Evolutionary conservation across 2,329 filamentous ascomycete species (phyloP).

Genomic region (Colletotrichum agaves): DNA sequence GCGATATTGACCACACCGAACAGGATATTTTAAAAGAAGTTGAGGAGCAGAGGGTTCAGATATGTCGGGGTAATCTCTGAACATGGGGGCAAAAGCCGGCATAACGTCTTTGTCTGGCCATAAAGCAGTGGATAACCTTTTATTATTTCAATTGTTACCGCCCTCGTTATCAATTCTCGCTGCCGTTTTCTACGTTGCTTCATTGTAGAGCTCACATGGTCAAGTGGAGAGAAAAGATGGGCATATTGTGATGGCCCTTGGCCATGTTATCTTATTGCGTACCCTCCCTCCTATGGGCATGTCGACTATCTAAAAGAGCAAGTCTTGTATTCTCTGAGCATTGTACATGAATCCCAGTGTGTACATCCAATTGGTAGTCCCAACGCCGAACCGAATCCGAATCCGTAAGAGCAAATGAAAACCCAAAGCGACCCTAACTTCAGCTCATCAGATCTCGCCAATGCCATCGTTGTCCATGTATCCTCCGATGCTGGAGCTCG

Average conservation of each 20-base stretch:
- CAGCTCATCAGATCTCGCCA: constrained; percentile 46
- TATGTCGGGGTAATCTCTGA: constrained; percentile 22
- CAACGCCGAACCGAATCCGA: constrained; percentile 22
- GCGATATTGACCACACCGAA: constrained; percentile 18
- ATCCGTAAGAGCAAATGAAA: constrained; percentile 3
- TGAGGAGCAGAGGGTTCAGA: constrained; percentile 7
- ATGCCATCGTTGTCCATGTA: constrained; percentile 47
- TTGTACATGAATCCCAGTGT: constrained; percentile 22
- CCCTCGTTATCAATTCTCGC: too few species aligned
- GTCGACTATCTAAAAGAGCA: constrained; percentile 21
- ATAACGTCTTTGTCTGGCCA: background rate
- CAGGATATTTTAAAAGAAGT: constrained; percentile 4
- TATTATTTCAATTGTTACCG: too few species aligned
- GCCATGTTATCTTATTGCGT: constrained; percentile 28
- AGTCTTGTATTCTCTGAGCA: constrained; percentile 8
- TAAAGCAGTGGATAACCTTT: too few species aligned
- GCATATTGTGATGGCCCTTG: constrained; percentile 16
- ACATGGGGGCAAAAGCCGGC: constrained; percentile 11
- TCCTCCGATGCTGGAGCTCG: constrained; percentile 1
- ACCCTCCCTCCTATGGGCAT: constrained; percentile 10
- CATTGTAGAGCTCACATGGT: too few species aligned
- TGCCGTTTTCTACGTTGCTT: too few species aligned
- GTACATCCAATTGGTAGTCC: constrained; percentile 9
- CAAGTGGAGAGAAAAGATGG: too few species aligned
- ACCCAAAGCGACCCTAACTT: background rate